A percentile compares a stretch with the other conserved stretches of the same genome.
phyloP scores from a whole-genome alignment of 352 stramenopile genomes.

The Globisporangium mamillatum region DNA sequence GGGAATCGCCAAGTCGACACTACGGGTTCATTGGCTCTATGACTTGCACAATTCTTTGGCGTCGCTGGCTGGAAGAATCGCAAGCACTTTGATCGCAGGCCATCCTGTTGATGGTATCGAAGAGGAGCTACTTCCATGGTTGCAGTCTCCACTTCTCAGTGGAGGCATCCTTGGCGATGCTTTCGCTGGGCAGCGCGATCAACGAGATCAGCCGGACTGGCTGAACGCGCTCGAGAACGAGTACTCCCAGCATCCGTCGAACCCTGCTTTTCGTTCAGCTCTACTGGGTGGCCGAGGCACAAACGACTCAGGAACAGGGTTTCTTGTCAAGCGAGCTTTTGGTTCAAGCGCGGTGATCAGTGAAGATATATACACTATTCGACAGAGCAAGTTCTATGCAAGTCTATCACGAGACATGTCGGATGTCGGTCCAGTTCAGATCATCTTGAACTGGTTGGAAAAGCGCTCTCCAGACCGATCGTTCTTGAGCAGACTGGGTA shows the following conservation, averaged over 20 bases:
- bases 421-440: conserved; percentile 44
- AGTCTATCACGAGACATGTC: conserved; percentile 62
- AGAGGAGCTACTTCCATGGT: conserved; percentile 80
- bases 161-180: conserved; percentile 41
- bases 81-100: conserved; percentile 72
- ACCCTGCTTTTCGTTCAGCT: conserved; percentile 5
- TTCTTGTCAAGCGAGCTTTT: conserved; percentile 2
- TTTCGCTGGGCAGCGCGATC: conserved; percentile 7
- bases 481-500: conserved; percentile 72
- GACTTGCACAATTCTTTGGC: conserved; percentile 75
- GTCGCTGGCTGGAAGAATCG: conserved; percentile 64
- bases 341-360: neutral
- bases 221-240: conserved; percentile 13
- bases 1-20: conserved; percentile 72
- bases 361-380: conserved; percentile 22
- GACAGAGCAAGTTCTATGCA: conserved; percentile 50
- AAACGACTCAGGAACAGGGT: neutral
- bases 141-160: conserved; percentile 79
- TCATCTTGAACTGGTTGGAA: conserved; percentile 77
- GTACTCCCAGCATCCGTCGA: conserved; percentile 16
- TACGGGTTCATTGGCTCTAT: conserved; percentile 80
- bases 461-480: conserved; percentile 70
- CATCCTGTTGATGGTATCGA: conserved; percentile 72
- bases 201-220: conserved; percentile 12
- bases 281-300: conserved; percentile 2